Evolutionary conservation across 2,329 filamentous ascomycete species (phyloP), one percentile per base, ranked within the genome.

Genomic region (Pyrenophora tritici-repentis): DNA sequence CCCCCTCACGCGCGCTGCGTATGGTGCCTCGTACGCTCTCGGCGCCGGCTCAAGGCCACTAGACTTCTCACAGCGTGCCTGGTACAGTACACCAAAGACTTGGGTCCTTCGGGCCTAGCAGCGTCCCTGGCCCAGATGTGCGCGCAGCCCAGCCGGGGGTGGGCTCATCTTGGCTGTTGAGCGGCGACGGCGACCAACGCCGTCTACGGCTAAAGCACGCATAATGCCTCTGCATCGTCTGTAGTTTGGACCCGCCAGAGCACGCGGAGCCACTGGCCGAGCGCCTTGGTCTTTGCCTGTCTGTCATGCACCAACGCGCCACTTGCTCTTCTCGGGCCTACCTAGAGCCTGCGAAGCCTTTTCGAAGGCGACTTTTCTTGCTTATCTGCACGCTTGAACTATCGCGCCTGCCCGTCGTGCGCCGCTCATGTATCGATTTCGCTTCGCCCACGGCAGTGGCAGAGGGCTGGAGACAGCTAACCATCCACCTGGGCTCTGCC

Each of bases 231-330:
- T 13, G 20, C 20, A 5, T 31, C 17, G n/a, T 22, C 22, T 42
- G 43, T 43, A 51, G 29, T 52, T 39, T 43, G 22, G 42, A 43
- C 13, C 43, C 24, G 48, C 38, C 38, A 20, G 18, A 42, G 32
- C 46, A 55, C 47, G 51, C 55, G 59, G 59, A 59, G 59, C 39
- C 42, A 40, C 58, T 59, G 56, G 56, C 58, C 60, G 60, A 55
- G 32, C 35, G 40, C 5, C 18, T 20, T 20, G 18, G 18, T 20
- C 18, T 20, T 32, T 42, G 54, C 54, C 55, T 58, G 54, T 56
- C 43, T 51, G 34, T 53, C 40, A 54, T 59, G 59, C 51, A 61
- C 46, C 49, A 50, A 34, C 53, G 53, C 55, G 36, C 47, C 38
- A 61, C 50, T 47, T 60, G 48, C 56, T 53, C 20, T 46, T 52